Percentiles rank a stretch among this genome's conserved stretches.
Conservation (phyloP, 495 filamentous ascomycete species). For the Lichenothelia convexa region DNA sequence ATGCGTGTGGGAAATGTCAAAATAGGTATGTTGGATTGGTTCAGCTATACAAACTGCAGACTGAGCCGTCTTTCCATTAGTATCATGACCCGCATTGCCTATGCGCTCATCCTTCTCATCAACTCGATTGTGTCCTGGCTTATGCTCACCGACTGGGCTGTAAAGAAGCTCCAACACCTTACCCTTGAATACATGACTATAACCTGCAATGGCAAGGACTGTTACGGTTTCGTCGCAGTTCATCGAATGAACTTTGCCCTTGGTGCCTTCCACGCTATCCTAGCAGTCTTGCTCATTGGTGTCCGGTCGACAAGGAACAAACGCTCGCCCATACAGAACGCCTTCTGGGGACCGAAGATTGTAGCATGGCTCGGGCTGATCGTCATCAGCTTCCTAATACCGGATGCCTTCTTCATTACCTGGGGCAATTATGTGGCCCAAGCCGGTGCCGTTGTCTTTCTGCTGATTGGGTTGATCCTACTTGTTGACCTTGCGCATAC, state of each 20-base stretch:
- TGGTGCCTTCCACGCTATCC: conserved; percentile 75
- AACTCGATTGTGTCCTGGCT: conserved; percentile 97
- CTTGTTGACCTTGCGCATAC: conserved; percentile 90
- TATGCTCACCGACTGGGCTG: conserved; percentile 97
- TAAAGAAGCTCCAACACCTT: conserved; percentile 80
- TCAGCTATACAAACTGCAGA: not conserved
- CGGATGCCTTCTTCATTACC: conserved; percentile 82
- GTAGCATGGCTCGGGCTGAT: conserved; percentile 74
- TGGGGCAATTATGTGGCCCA: conserved; percentile 93
- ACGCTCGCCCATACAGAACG: conserved; percentile 81
- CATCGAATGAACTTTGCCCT: conserved; percentile 96
- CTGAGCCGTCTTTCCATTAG: conserved; percentile 25
- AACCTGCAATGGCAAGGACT: conserved; percentile 73
- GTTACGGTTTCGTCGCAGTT: conserved; percentile 88
- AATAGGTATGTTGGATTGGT: conserved; percentile 48
- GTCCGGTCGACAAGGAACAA: conserved; percentile 75
- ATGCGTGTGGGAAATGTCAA: conserved; percentile 85
- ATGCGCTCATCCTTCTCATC: conserved; percentile 84
- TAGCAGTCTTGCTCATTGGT: conserved; percentile 69
- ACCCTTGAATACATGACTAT: conserved; percentile 92
- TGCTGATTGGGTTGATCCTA: conserved; percentile 79
- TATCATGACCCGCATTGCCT: conserved; percentile 92
- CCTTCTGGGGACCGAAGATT: conserved; percentile 78
- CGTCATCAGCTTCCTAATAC: conserved; percentile 86
- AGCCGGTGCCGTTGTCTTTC: conserved; percentile 77